These are phyloP conservation scores for Fragaria vesca DNA, from an alignment of 306 rosid genomes.

Conservation along the genomic window DNA sequence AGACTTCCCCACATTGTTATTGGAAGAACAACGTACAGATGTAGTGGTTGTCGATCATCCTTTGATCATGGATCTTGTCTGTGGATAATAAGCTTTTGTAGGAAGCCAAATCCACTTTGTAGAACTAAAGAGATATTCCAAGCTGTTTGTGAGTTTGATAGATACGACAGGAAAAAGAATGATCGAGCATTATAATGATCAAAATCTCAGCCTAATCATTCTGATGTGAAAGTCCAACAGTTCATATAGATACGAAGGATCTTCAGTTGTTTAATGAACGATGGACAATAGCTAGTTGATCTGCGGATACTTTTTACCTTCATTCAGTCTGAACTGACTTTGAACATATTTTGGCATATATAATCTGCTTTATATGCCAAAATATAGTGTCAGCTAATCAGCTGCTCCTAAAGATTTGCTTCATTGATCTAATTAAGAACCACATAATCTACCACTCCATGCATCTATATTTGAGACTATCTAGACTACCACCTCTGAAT, in stretches of 20 bases:
- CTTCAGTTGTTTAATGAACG: background rate
- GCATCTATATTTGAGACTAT: too few relatives aligned
- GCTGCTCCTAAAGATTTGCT: background rate
- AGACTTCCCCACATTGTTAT: background rate
- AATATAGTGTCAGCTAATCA: background rate
- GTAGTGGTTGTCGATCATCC: background rate
- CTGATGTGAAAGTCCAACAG: background rate
- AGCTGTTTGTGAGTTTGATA: background rate
- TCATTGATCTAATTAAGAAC: too few relatives aligned
- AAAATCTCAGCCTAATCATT: background rate
- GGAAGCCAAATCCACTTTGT: background rate
- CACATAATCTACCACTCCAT: too few relatives aligned
- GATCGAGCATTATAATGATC: background rate
- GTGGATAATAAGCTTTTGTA: background rate
- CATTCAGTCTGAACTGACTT: background rate
- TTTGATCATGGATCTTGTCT: constrained; percentile 1
- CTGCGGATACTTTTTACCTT: background rate
- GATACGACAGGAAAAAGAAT: background rate
- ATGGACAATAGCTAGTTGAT: background rate
- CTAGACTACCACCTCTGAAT: too few relatives aligned
- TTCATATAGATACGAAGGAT: background rate
- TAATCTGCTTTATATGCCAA: background rate
- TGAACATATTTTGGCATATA: background rate
- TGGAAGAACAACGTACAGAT: background rate
- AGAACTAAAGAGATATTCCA: background rate